phyloP scores from a whole-genome alignment of 228 moss, liverwort and hornwort species.

The Sphagnum magellanicum region DNA sequence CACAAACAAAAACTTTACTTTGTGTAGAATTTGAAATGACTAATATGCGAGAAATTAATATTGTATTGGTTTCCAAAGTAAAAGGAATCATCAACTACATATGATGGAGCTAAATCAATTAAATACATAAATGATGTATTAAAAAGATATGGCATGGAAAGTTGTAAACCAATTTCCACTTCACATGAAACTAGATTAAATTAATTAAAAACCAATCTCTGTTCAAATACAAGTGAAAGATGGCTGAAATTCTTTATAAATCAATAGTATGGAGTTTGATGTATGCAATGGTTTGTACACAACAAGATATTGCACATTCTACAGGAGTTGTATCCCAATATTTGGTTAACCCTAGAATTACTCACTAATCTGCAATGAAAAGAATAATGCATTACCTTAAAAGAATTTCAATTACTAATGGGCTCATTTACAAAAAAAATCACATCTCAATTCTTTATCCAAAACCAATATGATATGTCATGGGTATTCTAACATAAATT shows the following conservation, averaged over 20 bases:
- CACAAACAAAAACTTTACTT: neutral
- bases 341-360: neutral
- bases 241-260: neutral
- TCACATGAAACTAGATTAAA: neutral
- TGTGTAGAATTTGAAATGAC: neutral
- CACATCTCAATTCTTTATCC: neutral
- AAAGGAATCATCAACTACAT: neutral
- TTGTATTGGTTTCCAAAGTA: neutral
- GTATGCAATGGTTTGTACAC: neutral
- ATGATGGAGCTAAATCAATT: neutral
- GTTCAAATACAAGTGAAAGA: neutral
- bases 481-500: neutral
- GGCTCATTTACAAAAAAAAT: neutral
- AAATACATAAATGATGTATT: neutral
- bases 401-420: neutral
- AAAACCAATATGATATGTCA: neutral
- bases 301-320: neutral
- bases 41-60: neutral
- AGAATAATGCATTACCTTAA: neutral
- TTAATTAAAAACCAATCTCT: neutral
- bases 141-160: neutral
- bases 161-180: neutral
- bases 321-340: neutral
- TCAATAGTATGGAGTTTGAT: neutral
- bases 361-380: neutral